Evolutionary conservation across 495 filamentous ascomycete species (phyloP).

Genomic region (Pseudotulostoma volvatum): DNA sequence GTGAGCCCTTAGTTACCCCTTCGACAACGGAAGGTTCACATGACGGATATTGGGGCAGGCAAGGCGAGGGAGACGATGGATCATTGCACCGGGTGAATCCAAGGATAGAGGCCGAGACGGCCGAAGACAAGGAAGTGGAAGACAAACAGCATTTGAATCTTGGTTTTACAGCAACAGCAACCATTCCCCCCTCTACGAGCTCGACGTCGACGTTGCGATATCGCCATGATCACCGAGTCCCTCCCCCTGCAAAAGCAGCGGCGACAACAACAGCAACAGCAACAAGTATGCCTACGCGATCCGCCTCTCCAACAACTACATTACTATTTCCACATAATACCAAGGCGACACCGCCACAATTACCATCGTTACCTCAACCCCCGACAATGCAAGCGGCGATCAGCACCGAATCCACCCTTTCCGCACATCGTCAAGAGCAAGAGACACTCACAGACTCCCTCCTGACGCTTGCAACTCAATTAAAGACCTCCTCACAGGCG

Average conservation of each 20-base stretch:
- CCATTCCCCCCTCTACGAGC: too few relatives aligned
- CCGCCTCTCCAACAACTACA: slow-evolving; percentile 4
- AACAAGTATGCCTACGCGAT: slow-evolving; percentile 2
- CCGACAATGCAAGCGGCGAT: slow-evolving; percentile 7
- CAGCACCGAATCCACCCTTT: slow-evolving; percentile 50
- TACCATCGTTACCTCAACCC: too few relatives aligned
- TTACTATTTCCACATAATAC: slow-evolving; percentile 4
- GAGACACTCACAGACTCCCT: slow-evolving; percentile 71
- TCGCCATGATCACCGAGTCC: slow-evolving; percentile 9
- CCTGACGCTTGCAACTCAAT: slow-evolving; percentile 53
- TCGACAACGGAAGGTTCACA: too few relatives aligned
- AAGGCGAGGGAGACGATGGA: not conserved
- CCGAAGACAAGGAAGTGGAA: not conserved
- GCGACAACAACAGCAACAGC: slow-evolving; percentile 8
- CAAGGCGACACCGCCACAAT: slow-evolving; percentile 6
- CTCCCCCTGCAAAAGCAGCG: not conserved
- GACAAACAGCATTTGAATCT: too few relatives aligned
- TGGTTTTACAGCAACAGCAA: not conserved
- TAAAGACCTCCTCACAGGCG: slow-evolving; percentile 56
- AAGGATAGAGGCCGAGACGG: not conserved
- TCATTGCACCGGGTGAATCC: not conserved
- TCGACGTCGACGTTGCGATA: slow-evolving; percentile 2
- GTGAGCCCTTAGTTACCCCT: too few relatives aligned
- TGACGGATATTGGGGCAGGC: not conserved
- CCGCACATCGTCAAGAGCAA: slow-evolving; percentile 61